Conservation (phyloP, 2,329 filamentous ascomycete species). For the Cladophialophora carrionii region DNA sequence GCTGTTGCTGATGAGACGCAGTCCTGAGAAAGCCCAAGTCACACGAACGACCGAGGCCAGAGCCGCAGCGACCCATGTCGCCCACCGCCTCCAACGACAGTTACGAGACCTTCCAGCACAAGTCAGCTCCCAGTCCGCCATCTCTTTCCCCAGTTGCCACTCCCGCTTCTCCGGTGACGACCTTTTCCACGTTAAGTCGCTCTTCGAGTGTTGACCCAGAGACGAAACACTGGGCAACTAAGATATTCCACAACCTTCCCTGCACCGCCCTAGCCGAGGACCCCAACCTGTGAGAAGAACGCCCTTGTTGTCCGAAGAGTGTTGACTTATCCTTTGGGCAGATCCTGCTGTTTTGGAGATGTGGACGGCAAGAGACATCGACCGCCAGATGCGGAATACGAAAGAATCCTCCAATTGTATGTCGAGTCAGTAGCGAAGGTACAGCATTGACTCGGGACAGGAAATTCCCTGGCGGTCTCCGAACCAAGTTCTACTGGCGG, state of each 20-base stretch:
- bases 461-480: slow-evolving; percentile 35
- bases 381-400: slow-evolving; percentile 27
- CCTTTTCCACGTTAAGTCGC: slow-evolving; percentile 36
- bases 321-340: slow-evolving; percentile 10
- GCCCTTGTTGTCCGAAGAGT: neutral
- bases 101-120: slow-evolving; percentile 28
- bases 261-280: slow-evolving; percentile 35
- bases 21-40: slow-evolving; percentile 30
- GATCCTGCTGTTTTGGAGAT: slow-evolving; percentile 29
- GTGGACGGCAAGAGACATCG: slow-evolving; percentile 13
- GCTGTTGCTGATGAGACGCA: slow-evolving; percentile 15
- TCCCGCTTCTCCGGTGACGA: slow-evolving; percentile 32
- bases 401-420: slow-evolving; percentile 32
- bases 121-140: slow-evolving; percentile 32
- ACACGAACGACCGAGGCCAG: slow-evolving; percentile 30
- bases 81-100: slow-evolving; percentile 34
- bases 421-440: neutral
- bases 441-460: slow-evolving; percentile 17
- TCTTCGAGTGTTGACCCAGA: slow-evolving; percentile 34
- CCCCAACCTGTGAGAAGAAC: slow-evolving; percentile 21
- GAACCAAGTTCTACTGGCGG: slow-evolving; percentile 54
- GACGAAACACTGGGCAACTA: slow-evolving; percentile 49
- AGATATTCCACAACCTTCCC: slow-evolving; percentile 43
- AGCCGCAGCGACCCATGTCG: slow-evolving; percentile 30
- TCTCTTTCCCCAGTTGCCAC: slow-evolving; percentile 10